phyloP scores from a whole-genome alignment of 129 eudicot genomes.

The Artemisia annua region DNA sequence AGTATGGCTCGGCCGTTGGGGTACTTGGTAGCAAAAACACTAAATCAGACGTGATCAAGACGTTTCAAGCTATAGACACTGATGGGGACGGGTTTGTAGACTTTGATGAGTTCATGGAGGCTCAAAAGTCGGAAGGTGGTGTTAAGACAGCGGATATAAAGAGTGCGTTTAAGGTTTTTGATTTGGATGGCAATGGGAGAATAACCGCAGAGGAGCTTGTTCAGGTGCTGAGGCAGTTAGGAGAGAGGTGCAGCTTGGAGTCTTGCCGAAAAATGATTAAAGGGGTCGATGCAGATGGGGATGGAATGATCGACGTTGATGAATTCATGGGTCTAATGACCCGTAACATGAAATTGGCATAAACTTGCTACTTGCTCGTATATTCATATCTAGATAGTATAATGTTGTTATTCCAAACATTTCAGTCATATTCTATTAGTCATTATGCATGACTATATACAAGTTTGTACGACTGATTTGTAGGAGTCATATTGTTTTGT shows the following conservation, averaged over 20 bases:
- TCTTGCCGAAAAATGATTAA: constrained; percentile 57
- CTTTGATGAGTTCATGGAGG: constrained; percentile 45
- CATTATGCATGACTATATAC: background rate
- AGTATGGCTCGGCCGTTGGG: constrained; percentile 38
- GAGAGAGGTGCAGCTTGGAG: constrained; percentile 55
- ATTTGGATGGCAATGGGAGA: constrained; percentile 58
- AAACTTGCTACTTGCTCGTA: background rate
- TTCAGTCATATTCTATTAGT: background rate
- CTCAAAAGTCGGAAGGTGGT: constrained; percentile 42
- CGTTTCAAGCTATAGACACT: constrained; percentile 43
- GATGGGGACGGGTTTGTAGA: constrained; percentile 56
- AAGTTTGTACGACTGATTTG: background rate
- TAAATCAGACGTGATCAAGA: constrained; percentile 30
- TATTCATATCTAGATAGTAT: background rate
- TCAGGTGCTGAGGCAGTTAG: constrained; percentile 57
- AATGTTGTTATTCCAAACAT: background rate
- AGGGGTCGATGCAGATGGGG: constrained; percentile 53
- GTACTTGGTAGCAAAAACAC: constrained; percentile 28
- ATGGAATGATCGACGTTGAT: constrained; percentile 50
- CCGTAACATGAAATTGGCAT: constrained; percentile 33
- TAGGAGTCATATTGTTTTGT: background rate
- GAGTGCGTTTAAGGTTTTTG: constrained; percentile 56
- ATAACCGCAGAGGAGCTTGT: constrained; percentile 55
- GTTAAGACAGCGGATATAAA: constrained; percentile 42
- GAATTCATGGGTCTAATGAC: constrained; percentile 54